Evolutionary conservation across 371 early-diverging fungal species (phyloP).

Genomic region (Syncephalastrum racemosum): DNA sequence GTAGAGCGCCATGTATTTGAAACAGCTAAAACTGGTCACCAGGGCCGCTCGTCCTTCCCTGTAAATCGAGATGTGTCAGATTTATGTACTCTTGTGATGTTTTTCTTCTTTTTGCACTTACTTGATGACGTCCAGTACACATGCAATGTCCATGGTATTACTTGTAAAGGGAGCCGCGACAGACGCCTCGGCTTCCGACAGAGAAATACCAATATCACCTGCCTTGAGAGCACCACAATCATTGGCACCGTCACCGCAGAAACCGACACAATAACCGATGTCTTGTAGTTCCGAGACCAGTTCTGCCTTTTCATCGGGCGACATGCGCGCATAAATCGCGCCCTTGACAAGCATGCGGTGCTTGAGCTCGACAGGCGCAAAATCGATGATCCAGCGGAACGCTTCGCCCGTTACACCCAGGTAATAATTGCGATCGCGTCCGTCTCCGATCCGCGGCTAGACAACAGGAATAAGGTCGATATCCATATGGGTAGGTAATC

Average conservation of each 20-base stretch:
- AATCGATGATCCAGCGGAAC: constrained; percentile 93
- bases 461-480: neutral
- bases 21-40: constrained; percentile 96
- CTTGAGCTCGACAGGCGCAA: constrained; percentile 65
- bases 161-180: constrained; percentile 98
- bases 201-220: constrained; percentile 97
- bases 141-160: constrained; percentile 82
- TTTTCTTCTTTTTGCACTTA: constrained; percentile 24
- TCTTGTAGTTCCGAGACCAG: constrained; percentile 87
- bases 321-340: constrained; percentile 98
- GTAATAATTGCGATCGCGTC: constrained; percentile 46
- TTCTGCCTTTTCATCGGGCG: constrained; percentile 98
- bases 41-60: constrained; percentile 98
- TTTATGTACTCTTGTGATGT: neutral
- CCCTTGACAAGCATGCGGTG: constrained; percentile 87
- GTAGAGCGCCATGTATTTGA: constrained; percentile 97
- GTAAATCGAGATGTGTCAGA: constrained; percentile 1
- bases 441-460: constrained; percentile 13
- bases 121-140: constrained; percentile 90
- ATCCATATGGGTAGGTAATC: constrained; percentile 1
- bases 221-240: constrained; percentile 99
- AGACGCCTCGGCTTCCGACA: constrained; percentile 97
- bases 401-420: constrained; percentile 96
- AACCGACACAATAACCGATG: constrained; percentile 91
- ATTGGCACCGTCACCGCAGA: constrained; percentile 99